Conservation (phyloP, 1,284 basidiomycete genomes). For the Pisolithus thermaeus region DNA sequence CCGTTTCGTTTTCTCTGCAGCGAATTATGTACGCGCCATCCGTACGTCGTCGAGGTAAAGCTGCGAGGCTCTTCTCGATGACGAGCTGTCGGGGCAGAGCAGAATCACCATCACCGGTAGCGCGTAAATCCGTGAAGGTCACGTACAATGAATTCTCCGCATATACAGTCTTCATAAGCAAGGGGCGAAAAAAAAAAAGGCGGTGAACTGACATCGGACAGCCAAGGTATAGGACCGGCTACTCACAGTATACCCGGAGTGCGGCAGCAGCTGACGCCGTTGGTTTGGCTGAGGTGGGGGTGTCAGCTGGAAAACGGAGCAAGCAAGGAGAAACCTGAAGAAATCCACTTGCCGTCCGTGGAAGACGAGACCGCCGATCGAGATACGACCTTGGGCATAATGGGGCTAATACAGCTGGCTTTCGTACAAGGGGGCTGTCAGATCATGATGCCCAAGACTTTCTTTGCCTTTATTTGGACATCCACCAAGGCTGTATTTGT, state of each 20-base stretch:
- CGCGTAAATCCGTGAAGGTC: neutral
- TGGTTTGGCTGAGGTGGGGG: slow-evolving; percentile 51
- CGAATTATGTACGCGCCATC: slow-evolving; percentile 71
- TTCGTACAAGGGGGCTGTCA: neutral
- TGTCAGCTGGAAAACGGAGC: slow-evolving; percentile 8
- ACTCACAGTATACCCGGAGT: slow-evolving; percentile 73
- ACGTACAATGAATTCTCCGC: slow-evolving; percentile 78
- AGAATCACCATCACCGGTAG: slow-evolving; percentile 6
- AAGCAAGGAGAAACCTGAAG: neutral
- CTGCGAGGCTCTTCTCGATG: slow-evolving; percentile 67
- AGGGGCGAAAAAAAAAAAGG: slow-evolving; percentile 6
- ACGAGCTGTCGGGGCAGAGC: slow-evolving; percentile 52
- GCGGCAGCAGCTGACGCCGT: slow-evolving; percentile 73
- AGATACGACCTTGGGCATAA: slow-evolving; percentile 78
- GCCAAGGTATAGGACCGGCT: slow-evolving; percentile 4
- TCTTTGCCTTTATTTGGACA: neutral
- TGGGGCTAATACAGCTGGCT: no score
- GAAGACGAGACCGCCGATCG: slow-evolving; percentile 77
- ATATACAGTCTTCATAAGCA: slow-evolving; percentile 61
- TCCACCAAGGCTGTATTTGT: slow-evolving; percentile 2
- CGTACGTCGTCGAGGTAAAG: slow-evolving; percentile 65
- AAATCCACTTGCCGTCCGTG: slow-evolving; percentile 56
- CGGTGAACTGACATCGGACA: slow-evolving; percentile 7
- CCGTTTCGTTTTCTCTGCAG: slow-evolving; percentile 50
- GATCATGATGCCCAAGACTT: neutral